These are phyloP conservation scores for Lachnellula willkommii DNA, from an alignment of 2,329 filamentous ascomycete species.

Conservation along the genomic window DNA sequence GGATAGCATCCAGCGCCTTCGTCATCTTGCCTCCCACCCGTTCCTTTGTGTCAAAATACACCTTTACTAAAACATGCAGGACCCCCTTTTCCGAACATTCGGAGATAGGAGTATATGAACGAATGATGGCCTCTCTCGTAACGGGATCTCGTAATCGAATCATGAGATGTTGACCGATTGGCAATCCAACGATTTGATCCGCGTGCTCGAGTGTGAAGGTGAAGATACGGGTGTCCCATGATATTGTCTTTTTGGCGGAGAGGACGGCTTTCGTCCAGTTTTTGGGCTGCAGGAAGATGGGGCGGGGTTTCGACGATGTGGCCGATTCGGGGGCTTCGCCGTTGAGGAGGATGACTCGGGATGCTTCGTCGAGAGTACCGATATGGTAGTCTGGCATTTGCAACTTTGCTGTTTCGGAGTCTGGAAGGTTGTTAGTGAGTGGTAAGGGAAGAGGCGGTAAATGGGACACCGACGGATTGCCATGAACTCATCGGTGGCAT, in stretches of 20 bases:
- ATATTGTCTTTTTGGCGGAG: constrained; percentile 62
- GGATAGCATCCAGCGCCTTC: constrained; percentile 66
- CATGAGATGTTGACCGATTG: constrained; percentile 82
- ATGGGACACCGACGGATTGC: constrained; percentile 68
- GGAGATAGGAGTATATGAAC: constrained; percentile 82
- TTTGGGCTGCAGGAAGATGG: constrained; percentile 65
- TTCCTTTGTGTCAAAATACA: constrained; percentile 61
- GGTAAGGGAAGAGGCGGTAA: neutral
- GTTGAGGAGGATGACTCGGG: constrained; percentile 48
- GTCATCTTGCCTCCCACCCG: constrained; percentile 74
- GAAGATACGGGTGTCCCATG: constrained; percentile 75
- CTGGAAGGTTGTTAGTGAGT: constrained; percentile 42
- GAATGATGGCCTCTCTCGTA: constrained; percentile 67
- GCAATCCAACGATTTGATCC: constrained; percentile 66
- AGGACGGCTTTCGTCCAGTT: constrained; percentile 70
- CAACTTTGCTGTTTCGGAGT: constrained; percentile 83
- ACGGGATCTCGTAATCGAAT: constrained; percentile 70
- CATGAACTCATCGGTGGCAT: constrained; percentile 83
- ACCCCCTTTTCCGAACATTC: constrained; percentile 54
- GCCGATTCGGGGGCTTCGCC: constrained; percentile 35
- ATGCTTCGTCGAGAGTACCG: constrained; percentile 63
- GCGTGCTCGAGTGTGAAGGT: constrained; percentile 71
- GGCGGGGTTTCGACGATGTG: constrained; percentile 39
- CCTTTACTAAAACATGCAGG: constrained; percentile 74
- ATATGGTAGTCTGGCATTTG: constrained; percentile 89